Base-by-base conservation (phyloP, 768 basidiomycete genomes). In the Hydnomerulius pinastri region DNA sequence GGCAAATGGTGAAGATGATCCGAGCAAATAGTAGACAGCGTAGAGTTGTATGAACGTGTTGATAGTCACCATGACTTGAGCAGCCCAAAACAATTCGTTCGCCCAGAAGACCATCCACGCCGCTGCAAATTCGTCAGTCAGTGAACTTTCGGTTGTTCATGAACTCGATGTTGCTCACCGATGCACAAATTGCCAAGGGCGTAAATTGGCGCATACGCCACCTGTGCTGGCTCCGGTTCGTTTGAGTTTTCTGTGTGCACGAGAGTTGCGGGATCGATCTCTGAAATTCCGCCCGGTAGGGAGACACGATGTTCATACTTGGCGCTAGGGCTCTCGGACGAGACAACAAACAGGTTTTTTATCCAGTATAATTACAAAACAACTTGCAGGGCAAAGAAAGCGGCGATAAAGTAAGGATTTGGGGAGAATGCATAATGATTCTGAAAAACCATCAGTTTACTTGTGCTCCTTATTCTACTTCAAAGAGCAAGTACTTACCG, bases 11-110 rank as follows among this genome's bases (percentile, higher is more conserved):
- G 25, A 44, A 11, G 58, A 54, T 2, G 64, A 49, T 12, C 61
- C 56, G 11, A 72, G 62, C 9, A 71, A 53, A 15, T 63, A 52
- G 18, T 70, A 70, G 25, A 73, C 62, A 20, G 70, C 67, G 51
- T 65, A 68, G 36, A 77, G 61, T 35, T 77, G 73, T 39, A 61
- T 61, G 28, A 63, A 46, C 1, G 68, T 60, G 56, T 73, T 75
- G 51, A 71, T 48, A 5, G 61, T 61, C 13, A 66, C 60, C 23
- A 69, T 51, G 3, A 64, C 47, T 39, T 70, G 66, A n/a, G 68
- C 64, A 2, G 54, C 32, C 30, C 47, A 53, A 52, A 69, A 65
- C 27, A 58, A 54, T 25, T 62, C 55, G 12, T 57, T 50, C 4
- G 57, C 51, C 71, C 71, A 71, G 38, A 70, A 66, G 30, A 62